phyloP scores from a whole-genome alignment of 768 basidiomycete species.

The Naganishia vaughanmartiniae region DNA sequence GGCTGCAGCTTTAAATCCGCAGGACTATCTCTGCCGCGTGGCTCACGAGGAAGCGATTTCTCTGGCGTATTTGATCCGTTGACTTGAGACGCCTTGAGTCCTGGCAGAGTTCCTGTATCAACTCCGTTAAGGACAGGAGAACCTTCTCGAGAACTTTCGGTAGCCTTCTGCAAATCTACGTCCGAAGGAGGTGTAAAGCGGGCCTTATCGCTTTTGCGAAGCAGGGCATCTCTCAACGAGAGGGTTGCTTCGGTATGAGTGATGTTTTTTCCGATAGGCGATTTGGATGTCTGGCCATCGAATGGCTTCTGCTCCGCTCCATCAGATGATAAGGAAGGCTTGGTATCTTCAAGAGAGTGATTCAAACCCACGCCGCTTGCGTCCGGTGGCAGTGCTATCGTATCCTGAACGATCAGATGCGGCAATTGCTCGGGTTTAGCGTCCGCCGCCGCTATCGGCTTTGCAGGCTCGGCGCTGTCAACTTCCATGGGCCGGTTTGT shows the following conservation, averaged over 20 bases:
- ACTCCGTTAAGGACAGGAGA: not conserved
- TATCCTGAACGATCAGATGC: not conserved
- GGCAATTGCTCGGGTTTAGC: not conserved
- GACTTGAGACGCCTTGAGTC: not conserved
- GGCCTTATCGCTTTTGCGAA: slow-evolving; percentile 8
- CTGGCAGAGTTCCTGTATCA: not conserved
- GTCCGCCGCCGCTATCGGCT: not conserved
- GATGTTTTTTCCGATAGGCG: not conserved
- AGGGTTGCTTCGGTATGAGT: slow-evolving; percentile 1
- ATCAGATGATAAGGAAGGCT: not conserved
- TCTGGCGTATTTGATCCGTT: not conserved
- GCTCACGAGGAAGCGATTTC: slow-evolving; percentile 1
- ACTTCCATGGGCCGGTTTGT: not conserved
- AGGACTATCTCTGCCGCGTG: not conserved
- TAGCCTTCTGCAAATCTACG: not conserved
- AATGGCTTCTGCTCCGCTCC: not conserved
- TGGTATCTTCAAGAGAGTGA: not conserved
- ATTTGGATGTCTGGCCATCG: not conserved
- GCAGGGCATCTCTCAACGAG: slow-evolving; percentile 9
- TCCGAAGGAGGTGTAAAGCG: slow-evolving; percentile 3
- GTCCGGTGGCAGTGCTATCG: not conserved
- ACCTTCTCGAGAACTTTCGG: not conserved
- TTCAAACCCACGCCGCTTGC: not conserved
- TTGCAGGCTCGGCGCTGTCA: not conserved
- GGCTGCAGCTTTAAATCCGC: not conserved